Conservation (phyloP, 352 stramenopile genomes). For the Globisporangium rhizosaccharum region DNA sequence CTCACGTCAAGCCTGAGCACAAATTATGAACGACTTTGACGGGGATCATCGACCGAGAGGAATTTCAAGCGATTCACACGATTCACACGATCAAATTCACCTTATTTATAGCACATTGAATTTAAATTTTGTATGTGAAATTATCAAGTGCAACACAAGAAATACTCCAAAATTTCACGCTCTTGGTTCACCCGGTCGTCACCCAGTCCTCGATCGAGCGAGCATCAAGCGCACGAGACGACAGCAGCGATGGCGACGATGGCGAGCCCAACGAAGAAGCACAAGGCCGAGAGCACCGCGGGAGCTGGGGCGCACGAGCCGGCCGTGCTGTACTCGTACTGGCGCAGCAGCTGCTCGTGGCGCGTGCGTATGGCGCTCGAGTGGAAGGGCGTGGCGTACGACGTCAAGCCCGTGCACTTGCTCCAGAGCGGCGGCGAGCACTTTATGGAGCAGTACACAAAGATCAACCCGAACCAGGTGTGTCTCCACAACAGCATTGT, state of each 20-base stretch:
- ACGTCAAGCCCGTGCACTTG: conserved; percentile 75
- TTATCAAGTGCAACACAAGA: too few species aligned
- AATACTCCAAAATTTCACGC: too few species aligned
- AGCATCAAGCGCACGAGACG: neutral
- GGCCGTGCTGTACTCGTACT: conserved; percentile 81
- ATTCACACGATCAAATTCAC: too few species aligned
- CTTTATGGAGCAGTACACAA: conserved; percentile 39
- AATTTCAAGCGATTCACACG: neutral
- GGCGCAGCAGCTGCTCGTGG: conserved; percentile 87
- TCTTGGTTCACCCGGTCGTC: too few species aligned
- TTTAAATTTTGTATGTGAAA: too few species aligned
- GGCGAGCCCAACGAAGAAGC: conserved; percentile 7
- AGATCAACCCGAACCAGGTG: conserved; percentile 69
- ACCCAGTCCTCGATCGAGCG: too few species aligned
- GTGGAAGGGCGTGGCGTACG: conserved; percentile 83
- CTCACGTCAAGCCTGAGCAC: too few species aligned
- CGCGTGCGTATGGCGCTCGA: conserved; percentile 84
- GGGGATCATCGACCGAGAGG: too few species aligned
- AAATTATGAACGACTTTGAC: too few species aligned
- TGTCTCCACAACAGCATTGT: neutral
- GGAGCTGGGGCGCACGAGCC: conserved; percentile 2
- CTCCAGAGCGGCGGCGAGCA: conserved; percentile 53
- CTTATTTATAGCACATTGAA: too few species aligned
- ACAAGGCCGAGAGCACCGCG: neutral
- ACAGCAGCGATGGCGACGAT: conserved; percentile 15